Percentiles rank a stretch among this genome's conserved stretches.
Evolutionary conservation across 2,329 filamentous ascomycete species (phyloP).

Genomic region (Berkeleyomyces basicola): DNA sequence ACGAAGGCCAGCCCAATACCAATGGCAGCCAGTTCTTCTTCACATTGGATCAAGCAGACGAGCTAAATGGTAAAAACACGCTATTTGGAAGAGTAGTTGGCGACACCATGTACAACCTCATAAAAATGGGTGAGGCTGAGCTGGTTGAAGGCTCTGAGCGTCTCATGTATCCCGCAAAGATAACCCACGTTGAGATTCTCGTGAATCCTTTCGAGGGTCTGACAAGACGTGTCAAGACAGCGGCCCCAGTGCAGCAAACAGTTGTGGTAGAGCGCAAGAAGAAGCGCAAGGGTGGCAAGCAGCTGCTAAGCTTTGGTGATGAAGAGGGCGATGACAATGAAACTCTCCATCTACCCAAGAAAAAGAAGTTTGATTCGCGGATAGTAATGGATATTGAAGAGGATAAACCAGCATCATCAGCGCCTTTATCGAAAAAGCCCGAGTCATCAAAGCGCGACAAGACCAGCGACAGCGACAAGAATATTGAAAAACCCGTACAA

Average conservation of each 20-base stretch:
- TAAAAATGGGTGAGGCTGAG: conserved; percentile 84
- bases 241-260: conserved; percentile 24
- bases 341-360: conserved; percentile 46
- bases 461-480: neutral
- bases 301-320: conserved; percentile 62
- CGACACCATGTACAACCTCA: conserved; percentile 89
- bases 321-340: conserved; percentile 44
- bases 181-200: conserved; percentile 57
- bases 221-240: conserved; percentile 44
- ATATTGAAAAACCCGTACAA: neutral
- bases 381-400: conserved; percentile 44
- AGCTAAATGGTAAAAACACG: conserved; percentile 80
- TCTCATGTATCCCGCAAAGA: conserved; percentile 70
- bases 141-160: conserved; percentile 62
- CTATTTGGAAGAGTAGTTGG: conserved; percentile 84
- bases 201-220: conserved; percentile 74
- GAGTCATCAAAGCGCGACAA: neutral
- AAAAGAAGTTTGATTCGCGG: conserved; percentile 62
- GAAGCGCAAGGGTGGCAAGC: conserved; percentile 61
- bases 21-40: conserved; percentile 98
- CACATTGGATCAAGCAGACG: conserved; percentile 68
- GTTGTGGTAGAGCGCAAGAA: conserved; percentile 35
- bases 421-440: conserved; percentile 12
- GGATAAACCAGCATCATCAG: conserved; percentile 2
- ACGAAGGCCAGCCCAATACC: conserved; percentile 57